Evolutionary conservation across 768 basidiomycete genomes (phyloP), one percentile per base, ranked within the genome.

Genomic region (Kockovaella imperatae): DNA sequence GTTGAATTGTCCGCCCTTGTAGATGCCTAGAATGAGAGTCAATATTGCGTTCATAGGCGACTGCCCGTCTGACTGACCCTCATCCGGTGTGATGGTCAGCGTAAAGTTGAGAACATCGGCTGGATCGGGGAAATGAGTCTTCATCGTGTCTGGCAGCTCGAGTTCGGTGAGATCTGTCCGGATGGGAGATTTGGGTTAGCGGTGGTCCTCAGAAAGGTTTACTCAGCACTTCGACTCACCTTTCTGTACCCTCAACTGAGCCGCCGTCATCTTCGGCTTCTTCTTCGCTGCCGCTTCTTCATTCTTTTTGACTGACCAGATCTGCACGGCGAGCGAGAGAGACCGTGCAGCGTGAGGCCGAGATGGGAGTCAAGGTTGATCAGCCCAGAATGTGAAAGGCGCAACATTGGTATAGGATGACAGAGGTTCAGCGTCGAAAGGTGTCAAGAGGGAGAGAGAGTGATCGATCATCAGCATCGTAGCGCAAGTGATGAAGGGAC

Each of bases 251-350:
- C 95, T 81, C 71, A 99, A 86, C 74, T 96, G 91, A 24, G 95
- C 95, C 14, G 95, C 93, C 66, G 87, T 88, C 36, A 89, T 95
- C 81, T 93, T 96, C 35, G 95, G 95, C 78, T 85, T 87, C 81
- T 82, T 93, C 85, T 89, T 96, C 5, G 87, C 83, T 46, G 90
- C 89, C 47, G 87, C 87, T 67, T 97, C 88, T 77, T 96, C 89
- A 64, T 84, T 87, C 83, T 97, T 97, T 83, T 97, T 97, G 85
- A 99, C 89, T 59, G 83, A 87, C 85, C 95, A 96, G 66, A 99
- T 96, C 95, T 99, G 52, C 7, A 20, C 13, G 14, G 20, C 32
- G 25, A 30, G 28, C 29, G 32, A 24, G 26, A 21, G 20, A 31
- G 14, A 36, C 32, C 23, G 28, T 4, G 32, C 10, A 29, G 28